A percentile compares a stretch with the other conserved stretches of the same genome.
Evolutionary conservation across 139 green algal species (phyloP).

Genomic region (Volvox reticuliferus): DNA sequence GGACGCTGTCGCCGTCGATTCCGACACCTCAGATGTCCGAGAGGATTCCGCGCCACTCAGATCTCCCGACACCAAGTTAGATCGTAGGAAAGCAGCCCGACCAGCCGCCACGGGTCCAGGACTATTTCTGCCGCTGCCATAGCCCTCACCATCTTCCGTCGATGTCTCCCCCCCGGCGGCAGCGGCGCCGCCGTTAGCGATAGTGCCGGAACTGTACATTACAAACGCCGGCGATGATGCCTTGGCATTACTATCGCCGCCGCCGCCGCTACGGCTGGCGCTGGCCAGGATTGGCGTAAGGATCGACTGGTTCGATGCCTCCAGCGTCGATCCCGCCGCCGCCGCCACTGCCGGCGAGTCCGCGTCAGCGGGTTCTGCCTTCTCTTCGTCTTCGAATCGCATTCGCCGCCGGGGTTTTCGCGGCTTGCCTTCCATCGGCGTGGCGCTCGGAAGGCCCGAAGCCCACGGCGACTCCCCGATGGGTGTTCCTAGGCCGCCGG

Average conservation of each 20-base stretch:
- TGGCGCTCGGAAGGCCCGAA: background rate
- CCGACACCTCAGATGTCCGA: background rate
- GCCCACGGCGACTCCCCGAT: background rate
- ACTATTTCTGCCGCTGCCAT: background rate
- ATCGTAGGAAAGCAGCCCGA: background rate
- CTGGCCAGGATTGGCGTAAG: too few relatives aligned
- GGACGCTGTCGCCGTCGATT: background rate
- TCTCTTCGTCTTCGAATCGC: constrained; percentile 37
- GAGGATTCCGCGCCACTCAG: background rate
- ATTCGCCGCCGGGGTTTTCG: constrained; percentile 39
- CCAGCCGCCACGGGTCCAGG: background rate
- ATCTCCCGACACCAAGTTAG: background rate
- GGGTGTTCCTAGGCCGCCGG: background rate
- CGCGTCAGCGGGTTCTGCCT: background rate
- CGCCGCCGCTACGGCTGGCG: too few relatives aligned
- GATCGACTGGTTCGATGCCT: too few relatives aligned
- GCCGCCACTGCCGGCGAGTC: background rate
- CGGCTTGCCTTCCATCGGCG: background rate
- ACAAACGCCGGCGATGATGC: too few relatives aligned
- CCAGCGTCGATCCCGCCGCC: too few relatives aligned
- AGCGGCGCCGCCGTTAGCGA: background rate
- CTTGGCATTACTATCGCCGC: too few relatives aligned
- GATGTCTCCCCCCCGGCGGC: background rate
- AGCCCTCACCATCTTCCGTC: background rate
- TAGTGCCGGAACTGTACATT: background rate